Base-by-base conservation (phyloP, 108 stramenopile genomes). In the Cylindrotheca fusiformis region DNA sequence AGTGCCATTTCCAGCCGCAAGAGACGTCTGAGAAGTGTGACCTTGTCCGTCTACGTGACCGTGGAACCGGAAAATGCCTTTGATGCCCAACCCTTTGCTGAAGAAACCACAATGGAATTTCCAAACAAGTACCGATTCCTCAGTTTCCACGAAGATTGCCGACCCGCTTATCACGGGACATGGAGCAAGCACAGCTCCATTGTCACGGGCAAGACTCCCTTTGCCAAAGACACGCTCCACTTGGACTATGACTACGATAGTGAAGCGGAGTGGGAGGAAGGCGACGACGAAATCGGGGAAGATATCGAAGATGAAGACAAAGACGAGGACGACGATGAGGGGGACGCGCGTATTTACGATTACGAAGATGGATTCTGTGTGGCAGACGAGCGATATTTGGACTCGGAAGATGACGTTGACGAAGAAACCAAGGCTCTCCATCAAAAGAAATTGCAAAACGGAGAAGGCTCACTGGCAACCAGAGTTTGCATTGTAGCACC, bases 191-290 rank as follows among this genome's bases (percentile, higher is more conserved):
- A 58, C 26, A 91, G 91, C 60, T 48, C 63, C 6, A 45, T 79
- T 32, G 76, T 95, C 25, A 89, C 83, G 22, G 91, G 94, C 12
- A 69, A 74, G 22, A 79, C 44, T 5, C 94, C 94, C 0, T 87
- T 91, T 68, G 80, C 68, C 21, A 81, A 87, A 55, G 94, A 95
- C 54, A 63, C 73, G 19, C 45, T 63, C 20, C 63, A 58, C 59
- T 64, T 93, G 18, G 82, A 95, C 73, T 95, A 95, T 57, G 94
- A 95, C 4, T 71, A 84, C 20, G 94, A 95, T 60, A 93, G 91
- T 55, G 94, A 95, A 72, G 91, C 84, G 10, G 94, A 95, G 75
- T 93, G 94, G 94, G 91, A 91, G 70, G 87, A 91, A 65, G 94
- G 84, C 20, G 93, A 94, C 49, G 86, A 90, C 22, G 93, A 91